Conservation (phyloP, 2,329 filamentous ascomycete genomes). For the Aplosporella prunicola region DNA sequence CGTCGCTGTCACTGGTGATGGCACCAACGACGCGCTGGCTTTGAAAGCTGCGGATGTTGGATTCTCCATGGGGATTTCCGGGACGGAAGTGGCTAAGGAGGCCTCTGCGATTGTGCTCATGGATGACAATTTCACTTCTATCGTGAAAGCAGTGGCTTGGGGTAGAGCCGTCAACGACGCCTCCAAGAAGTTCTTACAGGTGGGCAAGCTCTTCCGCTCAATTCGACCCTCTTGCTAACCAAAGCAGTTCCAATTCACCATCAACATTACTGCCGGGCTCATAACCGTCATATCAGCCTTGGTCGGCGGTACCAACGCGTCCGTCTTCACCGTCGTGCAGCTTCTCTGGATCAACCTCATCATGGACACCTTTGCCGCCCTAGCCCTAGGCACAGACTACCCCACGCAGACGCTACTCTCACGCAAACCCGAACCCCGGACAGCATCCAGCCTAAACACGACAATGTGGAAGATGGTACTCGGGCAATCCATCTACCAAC, state of each 20-base stretch:
- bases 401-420: slow-evolving; percentile 72
- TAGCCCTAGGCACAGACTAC: slow-evolving; percentile 75
- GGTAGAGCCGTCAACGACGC: slow-evolving; percentile 43
- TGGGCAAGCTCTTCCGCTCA: slow-evolving; percentile 57
- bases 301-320: slow-evolving; percentile 59
- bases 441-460: slow-evolving; percentile 68
- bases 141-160: slow-evolving; percentile 75
- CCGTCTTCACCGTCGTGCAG: slow-evolving; percentile 73
- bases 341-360: slow-evolving; percentile 95
- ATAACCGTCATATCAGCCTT: slow-evolving; percentile 74
- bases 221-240: slow-evolving; percentile 62
- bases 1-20: slow-evolving; percentile 74
- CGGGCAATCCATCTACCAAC: slow-evolving; percentile 71
- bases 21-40: slow-evolving; percentile 74
- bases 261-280: slow-evolving; percentile 75
- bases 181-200: slow-evolving; percentile 40
- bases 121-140: slow-evolving; percentile 83
- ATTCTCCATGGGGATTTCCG: slow-evolving; percentile 78
- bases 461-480: slow-evolving; percentile 66
- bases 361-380: slow-evolving; percentile 77
- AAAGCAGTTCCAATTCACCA: slow-evolving; percentile 64
- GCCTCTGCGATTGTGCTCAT: slow-evolving; percentile 78
- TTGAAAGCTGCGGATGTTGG: slow-evolving; percentile 74
- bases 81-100: slow-evolving; percentile 77
- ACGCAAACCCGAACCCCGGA: slow-evolving; percentile 72